Base-by-base conservation (phyloP, 2,329 filamentous ascomycete species). In the Hypoxylon sp. region DNA sequence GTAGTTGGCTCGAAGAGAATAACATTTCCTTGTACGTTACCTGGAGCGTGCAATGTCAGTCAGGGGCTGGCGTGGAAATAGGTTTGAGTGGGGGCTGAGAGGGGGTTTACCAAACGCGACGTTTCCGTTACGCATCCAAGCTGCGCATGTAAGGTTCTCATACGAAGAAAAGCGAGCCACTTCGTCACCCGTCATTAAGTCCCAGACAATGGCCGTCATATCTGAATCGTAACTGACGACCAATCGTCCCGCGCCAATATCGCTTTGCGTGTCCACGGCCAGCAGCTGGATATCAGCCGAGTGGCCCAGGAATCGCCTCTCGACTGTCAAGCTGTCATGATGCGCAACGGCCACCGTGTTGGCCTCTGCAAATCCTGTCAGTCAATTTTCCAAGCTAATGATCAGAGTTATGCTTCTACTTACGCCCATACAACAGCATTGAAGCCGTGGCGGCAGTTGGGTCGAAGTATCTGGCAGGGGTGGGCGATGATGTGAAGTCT, bases 41-140 rank as follows among this genome's bases (percentile, higher is more conserved):
- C 94, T 98, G 56, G 10, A 42, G 35, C 54, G 4, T 35, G 43
- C n/a, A n/a, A 46, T 68, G 68, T 67, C 66, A 68, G 65, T 29
- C 38, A 40, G 29, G 20, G 31, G 57, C 67, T 48, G 2, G 13
- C 63, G 60, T 41, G 57, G 48, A 33, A 48, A 38, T 58, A n/a
- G n/a, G n/a, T n/a, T n/a, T n/a, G n/a, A n/a, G n/a, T n/a, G n/a
- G n/a, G n/a, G n/a, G 53, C 26, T 6, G 29, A 6, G 35, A 57
- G 26, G 26, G 42, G 51, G 70, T 87, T 75, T 81, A 97, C 94
- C 95, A 80, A 98, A 98, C 31, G 92, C 94, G 65, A 99, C 88
- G 77, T 97, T 96, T 51, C 95, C 95, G 77, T 97, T 97, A 40
- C 89, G 85, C 93, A 99, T 97, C 92, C 95, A 99, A 10, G 90